These are phyloP conservation scores for Phytophthora boehmeriae DNA, from an alignment of 352 stramenopile species.

Conservation along the genomic window DNA sequence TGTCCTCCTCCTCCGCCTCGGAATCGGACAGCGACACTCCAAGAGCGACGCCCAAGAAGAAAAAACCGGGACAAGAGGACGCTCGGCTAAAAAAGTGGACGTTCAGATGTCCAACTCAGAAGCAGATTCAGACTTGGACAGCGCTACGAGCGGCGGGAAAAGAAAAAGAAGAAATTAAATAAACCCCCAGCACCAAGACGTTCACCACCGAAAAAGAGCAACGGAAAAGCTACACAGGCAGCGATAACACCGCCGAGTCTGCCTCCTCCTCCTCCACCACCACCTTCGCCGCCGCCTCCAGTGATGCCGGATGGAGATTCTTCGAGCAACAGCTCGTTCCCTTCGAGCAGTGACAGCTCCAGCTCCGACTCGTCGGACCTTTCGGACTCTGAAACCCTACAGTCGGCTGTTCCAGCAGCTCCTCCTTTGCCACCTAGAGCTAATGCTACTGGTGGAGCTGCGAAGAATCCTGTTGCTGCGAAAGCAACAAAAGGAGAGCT, in stretches of 20 bases:
- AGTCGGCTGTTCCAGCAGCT: slow-evolving; percentile 22
- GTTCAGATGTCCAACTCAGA: slow-evolving; percentile 30
- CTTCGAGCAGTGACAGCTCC: slow-evolving; percentile 49
- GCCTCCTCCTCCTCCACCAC: slow-evolving; percentile 37
- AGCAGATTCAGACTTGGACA: slow-evolving; percentile 40
- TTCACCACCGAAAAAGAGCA: slow-evolving; percentile 32
- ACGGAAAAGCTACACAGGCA: slow-evolving; percentile 29
- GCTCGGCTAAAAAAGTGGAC: slow-evolving; percentile 5
- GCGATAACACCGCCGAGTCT: slow-evolving; percentile 22
- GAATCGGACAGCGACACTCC: slow-evolving; percentile 42
- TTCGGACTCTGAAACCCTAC: slow-evolving; percentile 40
- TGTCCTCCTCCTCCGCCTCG: slow-evolving; percentile 42
- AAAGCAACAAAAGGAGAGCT: slow-evolving; percentile 23
- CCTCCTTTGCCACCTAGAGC: slow-evolving; percentile 30
- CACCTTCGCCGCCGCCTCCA: slow-evolving; percentile 37
- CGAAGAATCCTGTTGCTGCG: slow-evolving; percentile 21
- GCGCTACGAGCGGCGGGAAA: neutral
- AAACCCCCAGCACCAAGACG: slow-evolving; percentile 24
- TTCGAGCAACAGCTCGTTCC: slow-evolving; percentile 55
- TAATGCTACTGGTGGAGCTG: slow-evolving; percentile 3
- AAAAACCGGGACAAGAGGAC: slow-evolving; percentile 6
- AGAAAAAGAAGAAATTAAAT: slow-evolving; percentile 33
- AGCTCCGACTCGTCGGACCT: slow-evolving; percentile 60
- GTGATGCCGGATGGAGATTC: slow-evolving; percentile 27
- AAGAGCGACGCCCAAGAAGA: slow-evolving; percentile 28